Base-by-base conservation (phyloP, 192 early-diverging fungal species). In the Endogone sp. region DNA sequence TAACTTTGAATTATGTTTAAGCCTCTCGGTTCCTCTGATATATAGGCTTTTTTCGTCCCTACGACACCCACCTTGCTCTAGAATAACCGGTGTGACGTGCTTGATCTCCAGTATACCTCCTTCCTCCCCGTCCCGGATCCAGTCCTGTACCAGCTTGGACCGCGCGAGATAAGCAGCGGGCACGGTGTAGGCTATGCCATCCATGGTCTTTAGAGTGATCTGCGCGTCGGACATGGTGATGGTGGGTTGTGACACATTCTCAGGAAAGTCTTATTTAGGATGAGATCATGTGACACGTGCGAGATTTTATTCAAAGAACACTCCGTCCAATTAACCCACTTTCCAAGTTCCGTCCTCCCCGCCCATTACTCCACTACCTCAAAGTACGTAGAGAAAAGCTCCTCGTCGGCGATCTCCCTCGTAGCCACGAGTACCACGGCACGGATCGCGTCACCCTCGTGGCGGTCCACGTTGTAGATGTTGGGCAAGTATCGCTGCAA, bases 371-470 rank as follows among this genome's bases (percentile, higher is more conserved):
- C 37, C 37, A 71, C 56, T 27, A 24, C 63, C 37, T 80, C 81
- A 67, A 83, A 78, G 49, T 83, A 83, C 8, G 78, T 80, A 3
- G 81, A 83, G 54, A 79, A 83, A 0, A 83, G 32, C 9, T 83
- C 81, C 70, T 83, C 78, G 30, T 75, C 65, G 26, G 60, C 24
- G 9, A 83, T 64, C 0, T 66, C 56, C 65, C 78, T 37, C 28
- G 71, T 68, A 2, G 78, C 68, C 11, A 83, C 69, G 0, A 83
- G 55, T 0, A 73, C 74, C 2, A 83, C 76, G 0, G 75, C 70
- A 23, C 81, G 65, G n/a, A 72, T 54, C 37, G 37, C 6, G 13
- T 13, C 37, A 44, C 13, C 37, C 13, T 4, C 37, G 37, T 44
- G 6, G 37, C 37, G 37, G 37, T 44, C 37, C 13, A 13, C 13